Evolutionary conservation across 2,329 filamentous ascomycete species (phyloP), one percentile per base, ranked within the genome.

Genomic region (Arthrobotrys sphaeroides): DNA sequence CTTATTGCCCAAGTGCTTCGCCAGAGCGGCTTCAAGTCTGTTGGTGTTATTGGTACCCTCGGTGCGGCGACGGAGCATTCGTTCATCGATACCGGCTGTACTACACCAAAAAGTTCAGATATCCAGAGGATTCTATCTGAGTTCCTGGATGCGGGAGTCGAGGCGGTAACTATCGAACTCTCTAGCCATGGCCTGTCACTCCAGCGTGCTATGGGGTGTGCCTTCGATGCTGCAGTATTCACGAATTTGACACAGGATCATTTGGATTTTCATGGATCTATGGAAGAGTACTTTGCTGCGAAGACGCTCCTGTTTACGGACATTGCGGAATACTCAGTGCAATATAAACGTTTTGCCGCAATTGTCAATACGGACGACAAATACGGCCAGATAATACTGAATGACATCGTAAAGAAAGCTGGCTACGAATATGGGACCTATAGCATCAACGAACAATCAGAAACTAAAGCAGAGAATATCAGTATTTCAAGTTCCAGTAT

Each of bases 231-330:
- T 28, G 69, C 51, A 0, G 16, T 73, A 10, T 73, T 60, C 24
- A 73, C 69, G 10, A 73, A 73, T 24, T 67, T 73, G 13, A 66
- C 51, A 9, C 53, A 66, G 31, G 69, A 73, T 55, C 69, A 73
- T 53, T 38, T 73, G 42, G 69, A 73, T 22, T 73, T 73, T 18
- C 69, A 73, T 43, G 33, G 18, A 20, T 26, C 28, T 1, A 66
- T 73, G 61, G 61, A 66, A 40, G 61, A 53, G 3, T 73, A 73
- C 38, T 73, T 51, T 53, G 51, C 28, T 3, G 53, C 69, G n/a
- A 73, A 73, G 20, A 18, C 36, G 33, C 22, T 61, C 26, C 33
- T 73, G 6, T 73, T 73, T 31, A 61, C 60, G 1, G 69, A 73
- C 12, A 20, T 66, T 9, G 69, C 69, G 24, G 10, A 53, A 10